Evolutionary conservation across 495 filamentous ascomycete species (phyloP), one percentile per base, ranked within the genome.

Genomic region (Neurospora tetrasperma): DNA sequence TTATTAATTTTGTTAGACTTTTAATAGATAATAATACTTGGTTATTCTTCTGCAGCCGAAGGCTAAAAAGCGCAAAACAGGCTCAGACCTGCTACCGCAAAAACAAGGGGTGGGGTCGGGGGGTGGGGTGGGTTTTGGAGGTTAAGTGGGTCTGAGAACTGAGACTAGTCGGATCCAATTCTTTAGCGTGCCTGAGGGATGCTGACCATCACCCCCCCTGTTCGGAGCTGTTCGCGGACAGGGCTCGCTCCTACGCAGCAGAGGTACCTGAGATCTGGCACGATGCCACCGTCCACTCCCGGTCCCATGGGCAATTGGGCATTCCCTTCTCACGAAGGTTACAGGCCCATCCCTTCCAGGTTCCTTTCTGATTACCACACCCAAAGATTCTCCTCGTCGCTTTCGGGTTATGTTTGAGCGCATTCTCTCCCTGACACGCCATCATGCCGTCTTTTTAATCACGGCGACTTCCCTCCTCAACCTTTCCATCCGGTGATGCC

Each of bases 401-500:
- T 72, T 70, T 54, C 42, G 70, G 44, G 68, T 38, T 44, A 38
- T 73, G 70, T 66, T 71, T 71, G 69, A 43, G 20, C 62, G 35
- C 70, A 9, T 14, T 14, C 70, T 44, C 69, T 16, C 39, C 54
- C 27, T 27, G 54, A 66, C 54, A 59, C 27, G 14, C 54, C 39
- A 42, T 44, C 70, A 74, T 74, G 73, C 27, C 54, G 3, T 31
- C 10, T 18, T 35, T 66, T 35, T 18, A 66, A 66, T 35, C 54
- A 66, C 14, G 14, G 54, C 73, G 42, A 72, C 70, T 43, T n/a
- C 69, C 68, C 27, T 54, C 40, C 31, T 40, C 6, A 14, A 42
- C 41, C 6, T 31, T 66, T 39, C 44, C 44, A 2, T 42, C 40
- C 16, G 70, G 74, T 75, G 74, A 75, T 75, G 73, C 74, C 9